These are phyloP conservation scores for Dichotomocladium elegans DNA, from an alignment of 371 early-diverging fungal genomes.

Conservation along the genomic window DNA sequence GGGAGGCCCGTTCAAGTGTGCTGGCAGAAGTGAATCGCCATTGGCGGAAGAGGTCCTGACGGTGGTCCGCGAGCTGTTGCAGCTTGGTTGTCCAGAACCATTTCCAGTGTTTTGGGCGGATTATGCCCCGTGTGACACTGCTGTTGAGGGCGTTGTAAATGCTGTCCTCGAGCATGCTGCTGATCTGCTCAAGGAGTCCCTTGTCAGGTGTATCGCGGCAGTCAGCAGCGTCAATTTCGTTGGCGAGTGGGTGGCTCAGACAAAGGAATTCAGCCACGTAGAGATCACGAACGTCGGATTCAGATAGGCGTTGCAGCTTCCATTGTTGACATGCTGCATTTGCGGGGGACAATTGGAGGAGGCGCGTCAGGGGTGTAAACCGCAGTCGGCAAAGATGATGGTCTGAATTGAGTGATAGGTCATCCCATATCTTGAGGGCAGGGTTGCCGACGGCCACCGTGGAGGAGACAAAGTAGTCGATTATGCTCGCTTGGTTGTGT, in stretches of 20 bases:
- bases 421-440: not conserved
- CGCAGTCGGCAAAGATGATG: not conserved
- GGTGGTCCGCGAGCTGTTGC: not conserved
- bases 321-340: not conserved
- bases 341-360: not conserved
- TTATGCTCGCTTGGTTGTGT: not conserved
- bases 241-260: not conserved
- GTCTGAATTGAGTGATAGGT: not conserved
- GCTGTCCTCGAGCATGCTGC: not conserved
- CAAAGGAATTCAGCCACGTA: not conserved
- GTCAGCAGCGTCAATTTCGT: not conserved
- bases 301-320: not conserved
- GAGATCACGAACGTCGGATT: not conserved
- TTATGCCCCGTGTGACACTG: not conserved
- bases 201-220: not conserved
- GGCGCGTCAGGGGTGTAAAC: not conserved
- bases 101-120: not conserved
- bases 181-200: not conserved
- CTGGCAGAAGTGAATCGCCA: slow-evolving; percentile 1
- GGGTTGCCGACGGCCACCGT: not conserved
- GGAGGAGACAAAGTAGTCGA: not conserved
- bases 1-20: not conserved
- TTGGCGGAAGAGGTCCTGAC: slow-evolving; percentile 5
- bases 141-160: slow-evolving; percentile 6
- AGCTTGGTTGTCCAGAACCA: slow-evolving; percentile 7